phyloP scores from a whole-genome alignment of 306 rosid species.

The Quillaja saponaria region DNA sequence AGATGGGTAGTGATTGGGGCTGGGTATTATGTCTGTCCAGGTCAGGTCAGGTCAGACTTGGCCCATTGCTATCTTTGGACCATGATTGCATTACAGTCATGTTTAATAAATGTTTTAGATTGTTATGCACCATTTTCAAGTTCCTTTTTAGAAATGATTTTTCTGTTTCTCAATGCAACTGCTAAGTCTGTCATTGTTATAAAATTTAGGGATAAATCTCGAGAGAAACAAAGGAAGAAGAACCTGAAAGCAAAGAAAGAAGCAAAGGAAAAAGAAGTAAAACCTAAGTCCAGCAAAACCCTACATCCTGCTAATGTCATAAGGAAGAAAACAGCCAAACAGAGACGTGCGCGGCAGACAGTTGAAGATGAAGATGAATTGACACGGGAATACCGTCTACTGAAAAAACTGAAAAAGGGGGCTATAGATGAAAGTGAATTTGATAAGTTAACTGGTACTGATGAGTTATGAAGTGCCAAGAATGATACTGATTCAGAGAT shows the following conservation, averaged over 20 bases:
- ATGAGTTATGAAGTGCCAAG: slow-evolving; percentile 56
- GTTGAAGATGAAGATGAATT: slow-evolving; percentile 85
- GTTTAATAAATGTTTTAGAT: no score
- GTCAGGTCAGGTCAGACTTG: no score
- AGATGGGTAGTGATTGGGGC: no score
- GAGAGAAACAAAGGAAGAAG: slow-evolving; percentile 85
- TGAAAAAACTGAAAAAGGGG: slow-evolving; percentile 88
- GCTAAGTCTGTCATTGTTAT: slow-evolving; percentile 16
- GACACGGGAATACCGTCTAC: slow-evolving; percentile 67
- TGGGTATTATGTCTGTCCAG: no score
- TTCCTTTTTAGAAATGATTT: slow-evolving; percentile 4
- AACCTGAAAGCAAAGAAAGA: slow-evolving; percentile 75
- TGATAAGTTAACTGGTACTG: slow-evolving; percentile 79
- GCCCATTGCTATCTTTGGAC: no score
- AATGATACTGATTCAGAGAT: slow-evolving; percentile 16
- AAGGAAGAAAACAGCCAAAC: slow-evolving; percentile 83
- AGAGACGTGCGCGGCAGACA: slow-evolving; percentile 83
- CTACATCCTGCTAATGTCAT: slow-evolving; percentile 33
- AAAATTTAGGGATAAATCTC: slow-evolving; percentile 74
- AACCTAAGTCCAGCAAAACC: slow-evolving; percentile 49
- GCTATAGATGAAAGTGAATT: slow-evolving; percentile 69
- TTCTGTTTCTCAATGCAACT: slow-evolving; percentile 17
- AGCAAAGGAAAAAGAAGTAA: slow-evolving; percentile 60
- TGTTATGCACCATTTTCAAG: neutral
- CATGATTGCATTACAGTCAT: no score